Evolutionary conservation across 495 filamentous ascomycete genomes (phyloP).

Genomic region (Aspergillus heteromorphus): DNA sequence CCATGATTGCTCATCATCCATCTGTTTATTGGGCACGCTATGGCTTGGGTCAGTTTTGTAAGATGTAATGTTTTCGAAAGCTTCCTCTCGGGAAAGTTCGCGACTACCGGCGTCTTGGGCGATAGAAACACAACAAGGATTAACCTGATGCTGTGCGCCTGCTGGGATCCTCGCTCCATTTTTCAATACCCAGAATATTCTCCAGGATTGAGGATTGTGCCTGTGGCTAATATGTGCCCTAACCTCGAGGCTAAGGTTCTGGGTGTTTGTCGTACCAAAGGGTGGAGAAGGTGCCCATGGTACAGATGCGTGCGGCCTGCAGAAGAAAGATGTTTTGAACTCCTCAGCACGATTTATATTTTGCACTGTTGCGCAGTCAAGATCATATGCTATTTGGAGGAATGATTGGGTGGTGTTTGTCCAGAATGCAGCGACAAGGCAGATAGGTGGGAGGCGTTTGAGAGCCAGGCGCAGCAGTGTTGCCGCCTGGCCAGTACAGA

Average conservation of each 20-base stretch:
- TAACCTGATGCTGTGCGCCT: neutral
- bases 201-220: neutral
- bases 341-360: neutral
- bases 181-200: neutral
- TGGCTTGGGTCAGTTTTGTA: too few species aligned
- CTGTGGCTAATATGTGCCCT: neutral
- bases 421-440: neutral
- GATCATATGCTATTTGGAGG: neutral
- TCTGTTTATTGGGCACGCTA: too few species aligned
- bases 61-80: too few species aligned
- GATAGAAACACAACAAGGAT: neutral
- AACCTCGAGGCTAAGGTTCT: neutral
- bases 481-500: constrained; percentile 1
- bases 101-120: too few species aligned
- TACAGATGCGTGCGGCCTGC: neutral
- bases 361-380: neutral
- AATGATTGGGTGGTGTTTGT: neutral
- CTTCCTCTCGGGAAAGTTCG: neutral
- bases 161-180: neutral
- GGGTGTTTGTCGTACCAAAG: neutral
- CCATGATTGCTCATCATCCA: neutral
- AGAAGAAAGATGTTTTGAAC: neutral
- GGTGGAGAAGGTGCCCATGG: neutral
- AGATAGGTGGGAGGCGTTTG: neutral
- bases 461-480: neutral